Base-by-base conservation (phyloP, 1,139 yeast genomes). In the Yamadazyma buinensis region DNA sequence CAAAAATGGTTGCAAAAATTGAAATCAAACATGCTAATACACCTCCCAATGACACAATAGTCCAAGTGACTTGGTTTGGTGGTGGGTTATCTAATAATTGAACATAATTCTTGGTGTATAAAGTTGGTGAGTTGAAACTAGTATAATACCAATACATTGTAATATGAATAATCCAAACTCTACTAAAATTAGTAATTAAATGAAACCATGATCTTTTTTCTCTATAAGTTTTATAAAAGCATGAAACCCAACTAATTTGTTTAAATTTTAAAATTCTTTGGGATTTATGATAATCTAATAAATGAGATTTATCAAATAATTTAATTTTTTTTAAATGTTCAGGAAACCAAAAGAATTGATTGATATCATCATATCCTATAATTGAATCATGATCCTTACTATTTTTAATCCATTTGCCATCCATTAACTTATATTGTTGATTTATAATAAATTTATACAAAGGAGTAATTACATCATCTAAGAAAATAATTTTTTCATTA, bases 321-420 rank as follows among this genome's bases (percentile, higher is more conserved):
- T 50, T 55, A 10, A 87, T 60, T 30, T 70, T 61, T 32, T 67
- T 61, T 10, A 87, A 56, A 0, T 87, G 86, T 37, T 76, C 72
- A 0, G 76, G 72, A 44, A 79, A 79, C 96, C 96, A 87, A 51
- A 87, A 87, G 15, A 83, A 65, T 51, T 84, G 95, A 54, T 87
- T 87, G 34, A 85, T 68, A 53, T 87, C 96, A 55, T 87, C 96
- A 51, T 87, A 87, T 0, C 96, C 95, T 41, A 87, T 79, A 2
- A 80, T 72, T 26, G 70, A 63, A 39, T 72, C 64, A 51, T 87
- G 96, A 52, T 87, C 96, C 33, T 67, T 72, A 35, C 74, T 80
- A 26, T 67, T 66, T 41, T 72, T 68, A 2, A 67, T 53, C 63
- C 72, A 72, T 3, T 49, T 46, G 0, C 69, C 76, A 24, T 66